phyloP scores from a whole-genome alignment of 345 rosid species.

The Acer campestre region DNA sequence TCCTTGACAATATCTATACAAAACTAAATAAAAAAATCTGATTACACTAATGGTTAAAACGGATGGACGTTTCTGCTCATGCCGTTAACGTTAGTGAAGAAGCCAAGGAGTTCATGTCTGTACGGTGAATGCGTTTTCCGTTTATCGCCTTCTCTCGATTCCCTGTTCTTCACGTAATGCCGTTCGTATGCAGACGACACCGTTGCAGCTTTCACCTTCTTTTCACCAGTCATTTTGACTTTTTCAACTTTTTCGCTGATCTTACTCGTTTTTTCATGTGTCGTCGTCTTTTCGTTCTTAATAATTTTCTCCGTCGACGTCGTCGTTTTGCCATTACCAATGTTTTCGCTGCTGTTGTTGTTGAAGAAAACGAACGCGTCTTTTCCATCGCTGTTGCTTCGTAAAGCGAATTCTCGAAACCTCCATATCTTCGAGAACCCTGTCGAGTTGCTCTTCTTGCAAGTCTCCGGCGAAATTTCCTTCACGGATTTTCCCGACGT shows the following conservation, averaged over 20 bases:
- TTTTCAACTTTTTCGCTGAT: slow-evolving; percentile 4
- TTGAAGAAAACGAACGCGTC: slow-evolving; percentile 62
- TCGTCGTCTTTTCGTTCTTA: slow-evolving; percentile 15
- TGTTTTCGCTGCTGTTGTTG: slow-evolving; percentile 3
- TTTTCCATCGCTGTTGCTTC: slow-evolving; percentile 64
- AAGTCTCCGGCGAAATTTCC: slow-evolving; percentile 48
- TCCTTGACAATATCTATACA: no score
- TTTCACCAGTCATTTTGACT: neutral
- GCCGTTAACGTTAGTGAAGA: slow-evolving; percentile 66
- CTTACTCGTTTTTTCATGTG: slow-evolving; percentile 2
- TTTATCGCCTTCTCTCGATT: slow-evolving; percentile 48
- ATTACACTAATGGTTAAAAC: slow-evolving; percentile 28
- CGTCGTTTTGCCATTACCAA: slow-evolving; percentile 7
- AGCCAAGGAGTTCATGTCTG: slow-evolving; percentile 54
- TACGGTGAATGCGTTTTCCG: slow-evolving; percentile 72
- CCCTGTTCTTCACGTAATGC: slow-evolving; percentile 56
- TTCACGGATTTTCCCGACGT: slow-evolving; percentile 30
- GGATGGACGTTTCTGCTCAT: slow-evolving; percentile 76
- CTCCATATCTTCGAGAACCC: slow-evolving; percentile 59
- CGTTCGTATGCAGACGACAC: slow-evolving; percentile 51
- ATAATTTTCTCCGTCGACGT: slow-evolving; percentile 14
- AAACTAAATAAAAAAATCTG: no score
- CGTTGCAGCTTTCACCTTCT: slow-evolving; percentile 30
- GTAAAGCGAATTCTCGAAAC: slow-evolving; percentile 36
- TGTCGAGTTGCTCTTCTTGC: slow-evolving; percentile 65